A percentile compares a stretch with the other conserved stretches of the same genome.
Conservation (phyloP, 169 alveolate species). For the Eimeria sp. region DNA sequence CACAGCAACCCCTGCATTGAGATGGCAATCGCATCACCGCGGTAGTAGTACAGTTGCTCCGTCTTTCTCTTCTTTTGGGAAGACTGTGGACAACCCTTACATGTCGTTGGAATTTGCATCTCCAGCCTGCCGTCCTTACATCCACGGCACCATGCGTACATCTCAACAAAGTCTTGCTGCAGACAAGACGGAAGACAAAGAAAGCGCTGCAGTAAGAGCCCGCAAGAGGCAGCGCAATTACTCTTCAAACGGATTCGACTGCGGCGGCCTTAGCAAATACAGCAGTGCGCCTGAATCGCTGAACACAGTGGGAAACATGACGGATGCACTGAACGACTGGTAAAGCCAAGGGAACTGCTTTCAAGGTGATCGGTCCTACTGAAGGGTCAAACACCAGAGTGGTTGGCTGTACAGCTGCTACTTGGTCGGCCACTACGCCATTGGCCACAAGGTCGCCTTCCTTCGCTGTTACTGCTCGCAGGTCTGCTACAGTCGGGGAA, state of each 20-base stretch:
- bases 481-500: conserved; percentile 45
- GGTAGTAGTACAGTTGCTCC: background rate
- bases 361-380: background rate
- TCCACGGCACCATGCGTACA: conserved; percentile 72
- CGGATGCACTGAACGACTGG: background rate
- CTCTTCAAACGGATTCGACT: background rate
- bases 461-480: conserved; percentile 30
- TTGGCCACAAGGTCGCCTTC: conserved; percentile 58
- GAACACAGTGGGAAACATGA: background rate
- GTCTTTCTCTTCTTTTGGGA: background rate
- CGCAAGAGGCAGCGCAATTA: background rate
- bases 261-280: background rate
- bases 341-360: background rate
- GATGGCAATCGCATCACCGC: background rate
- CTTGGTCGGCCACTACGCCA: background rate
- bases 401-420: conserved; percentile 35
- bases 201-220: background rate
- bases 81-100: background rate
- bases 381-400: conserved; percentile 26
- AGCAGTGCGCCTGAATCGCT: background rate
- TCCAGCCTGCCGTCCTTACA: conserved; percentile 56
- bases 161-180: conserved; percentile 70
- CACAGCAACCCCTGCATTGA: background rate
- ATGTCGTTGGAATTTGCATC: conserved; percentile 68
- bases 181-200: background rate